A percentile compares a stretch with the other conserved stretches of the same genome.
phyloP scores from a whole-genome alignment of 2,329 filamentous ascomycete genomes.

The Cladophialophora psammophila region DNA sequence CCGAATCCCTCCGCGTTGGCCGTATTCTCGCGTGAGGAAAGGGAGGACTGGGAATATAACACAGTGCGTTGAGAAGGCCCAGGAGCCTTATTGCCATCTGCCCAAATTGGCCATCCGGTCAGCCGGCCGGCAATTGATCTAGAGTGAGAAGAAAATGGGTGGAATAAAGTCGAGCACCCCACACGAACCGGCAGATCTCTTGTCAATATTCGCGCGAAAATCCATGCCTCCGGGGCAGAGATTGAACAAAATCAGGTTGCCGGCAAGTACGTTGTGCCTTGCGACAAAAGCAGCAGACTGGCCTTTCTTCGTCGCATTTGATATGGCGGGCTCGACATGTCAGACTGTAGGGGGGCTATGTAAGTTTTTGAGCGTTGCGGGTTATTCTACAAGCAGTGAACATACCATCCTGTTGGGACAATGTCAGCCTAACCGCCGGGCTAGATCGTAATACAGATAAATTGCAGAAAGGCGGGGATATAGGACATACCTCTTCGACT shows the following conservation, averaged over 20 bases:
- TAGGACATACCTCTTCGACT: not conserved
- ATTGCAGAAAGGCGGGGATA: not conserved
- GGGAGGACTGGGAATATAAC: too few relatives aligned
- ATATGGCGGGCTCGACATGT: not conserved
- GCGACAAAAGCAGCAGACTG: not conserved
- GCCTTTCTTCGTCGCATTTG: not conserved
- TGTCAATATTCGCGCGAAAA: not conserved
- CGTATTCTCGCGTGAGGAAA: too few relatives aligned
- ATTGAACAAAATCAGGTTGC: not conserved
- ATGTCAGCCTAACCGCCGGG: not conserved
- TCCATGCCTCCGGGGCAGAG: not conserved
- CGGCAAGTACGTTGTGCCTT: not conserved
- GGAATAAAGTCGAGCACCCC: not conserved
- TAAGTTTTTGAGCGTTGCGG: not conserved
- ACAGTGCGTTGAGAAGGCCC: too few relatives aligned
- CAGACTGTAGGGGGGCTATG: not conserved
- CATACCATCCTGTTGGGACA: not conserved
- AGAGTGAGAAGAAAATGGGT: too few relatives aligned
- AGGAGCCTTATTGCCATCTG: too few relatives aligned
- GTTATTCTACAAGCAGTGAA: too few relatives aligned
- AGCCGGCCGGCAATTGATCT: too few relatives aligned
- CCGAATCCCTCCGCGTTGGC: too few relatives aligned
- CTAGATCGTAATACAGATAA: not conserved
- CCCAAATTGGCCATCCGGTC: too few relatives aligned
- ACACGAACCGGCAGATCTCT: not conserved